A percentile compares a stretch with the other conserved stretches of the same genome.
phyloP scores from a whole-genome alignment of 1,284 basidiomycete species.

The Tranzscheliella williamsii region DNA sequence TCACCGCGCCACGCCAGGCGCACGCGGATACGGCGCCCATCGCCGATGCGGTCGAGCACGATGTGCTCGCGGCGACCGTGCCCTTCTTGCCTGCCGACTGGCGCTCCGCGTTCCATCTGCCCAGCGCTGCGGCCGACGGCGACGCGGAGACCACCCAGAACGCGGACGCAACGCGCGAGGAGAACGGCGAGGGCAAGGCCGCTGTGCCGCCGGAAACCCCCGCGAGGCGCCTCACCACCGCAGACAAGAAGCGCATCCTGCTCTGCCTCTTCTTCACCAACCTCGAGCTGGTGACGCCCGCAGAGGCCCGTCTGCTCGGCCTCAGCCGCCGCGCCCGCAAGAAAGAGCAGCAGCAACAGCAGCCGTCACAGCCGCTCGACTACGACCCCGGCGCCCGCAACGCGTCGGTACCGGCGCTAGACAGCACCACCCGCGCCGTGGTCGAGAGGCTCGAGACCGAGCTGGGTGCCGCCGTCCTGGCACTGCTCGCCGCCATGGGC shows the following conservation, averaged over 20 bases:
- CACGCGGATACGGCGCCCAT: slow-evolving; percentile 4
- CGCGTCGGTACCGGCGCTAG: not conserved
- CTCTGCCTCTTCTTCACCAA: slow-evolving; percentile 32
- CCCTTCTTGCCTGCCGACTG: slow-evolving; percentile 19
- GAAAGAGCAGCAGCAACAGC: slow-evolving; percentile 6
- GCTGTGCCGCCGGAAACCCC: no score
- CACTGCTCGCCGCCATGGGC: slow-evolving; percentile 17
- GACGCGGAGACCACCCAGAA: not conserved
- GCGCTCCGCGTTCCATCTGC: slow-evolving; percentile 33
- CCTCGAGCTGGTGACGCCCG: slow-evolving; percentile 21
- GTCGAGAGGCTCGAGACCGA: slow-evolving; percentile 22
- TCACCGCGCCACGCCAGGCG: slow-evolving; percentile 6
- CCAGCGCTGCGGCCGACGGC: not conserved
- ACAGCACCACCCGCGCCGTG: not conserved
- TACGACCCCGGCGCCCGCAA: not conserved
- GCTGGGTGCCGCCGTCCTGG: slow-evolving; percentile 12
- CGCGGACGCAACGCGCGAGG: not conserved
- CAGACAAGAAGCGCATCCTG: slow-evolving; percentile 18
- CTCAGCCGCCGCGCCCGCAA: slow-evolving; percentile 17
- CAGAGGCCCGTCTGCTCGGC: slow-evolving; percentile 5
- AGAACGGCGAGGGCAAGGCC: not conserved
- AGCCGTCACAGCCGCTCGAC: not conserved
- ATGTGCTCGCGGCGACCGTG: slow-evolving; percentile 30
- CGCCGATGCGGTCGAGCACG: slow-evolving; percentile 3
- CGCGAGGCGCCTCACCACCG: slow-evolving; percentile 15